Evolutionary conservation across 2,329 filamentous ascomycete genomes (phyloP), one percentile per base, ranked within the genome.

Genomic region (Cercospora sojina): DNA sequence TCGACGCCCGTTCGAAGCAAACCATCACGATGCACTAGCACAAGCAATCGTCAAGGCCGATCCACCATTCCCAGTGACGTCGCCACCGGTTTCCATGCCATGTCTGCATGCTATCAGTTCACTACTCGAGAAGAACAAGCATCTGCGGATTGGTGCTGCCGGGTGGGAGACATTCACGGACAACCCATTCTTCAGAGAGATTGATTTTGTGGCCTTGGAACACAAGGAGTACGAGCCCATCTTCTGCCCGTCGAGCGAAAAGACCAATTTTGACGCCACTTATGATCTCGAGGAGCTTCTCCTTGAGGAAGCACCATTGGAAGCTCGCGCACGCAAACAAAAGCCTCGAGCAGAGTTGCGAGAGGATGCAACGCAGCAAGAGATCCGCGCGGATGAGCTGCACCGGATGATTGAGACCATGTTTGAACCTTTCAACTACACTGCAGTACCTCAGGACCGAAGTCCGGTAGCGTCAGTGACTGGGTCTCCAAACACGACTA

Each of bases 251-350:
- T 97, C 94, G 0, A 93, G 92, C 64, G 95, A 98, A 58, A 99
- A 99, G 85, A 98, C 95, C 3, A 99, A 99, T 78, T 99, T 99
- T 72, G 95, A 99, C 79, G 95, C 95, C 4, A 99, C 95, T 0
- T 98, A 99, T 77, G 95, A 99, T 78, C 82, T 99, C 59, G 95
- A 99, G 77, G 95, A 99, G 78, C 80, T 99, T 20, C 81, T 99
- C 1, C 80, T 99, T 53, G 95, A 99, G 79, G 95, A 99, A 77
- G 95, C 95, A 12, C 95, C 95, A 0, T 82, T 99, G 5, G 95
- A 99, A 79, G 95, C 95, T 64, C 86, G 95, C 74, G 93, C 95
- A 59, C 87, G 95, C 72, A 89, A 94, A 76, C 95, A 98, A 78
- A 97, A 98, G 79, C 95, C 95, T 1, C 86, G 95, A 69, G 93